A percentile compares a stretch with the other conserved stretches of the same genome.
These are phyloP conservation scores for Phascolomyces articulosus DNA, from an alignment of 371 early-diverging fungal species.

Conservation along the genomic window DNA sequence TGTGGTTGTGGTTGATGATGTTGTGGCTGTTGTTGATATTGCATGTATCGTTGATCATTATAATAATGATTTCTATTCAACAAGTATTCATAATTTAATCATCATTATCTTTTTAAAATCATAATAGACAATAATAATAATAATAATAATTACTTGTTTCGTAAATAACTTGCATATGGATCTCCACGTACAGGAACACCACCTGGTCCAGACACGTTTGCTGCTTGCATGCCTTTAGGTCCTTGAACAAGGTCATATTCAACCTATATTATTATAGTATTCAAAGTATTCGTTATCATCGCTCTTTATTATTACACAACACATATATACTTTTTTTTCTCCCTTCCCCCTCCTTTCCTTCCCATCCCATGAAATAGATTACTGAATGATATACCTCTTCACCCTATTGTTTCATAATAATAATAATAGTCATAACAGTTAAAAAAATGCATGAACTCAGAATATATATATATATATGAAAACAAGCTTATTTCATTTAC, in stretches of 20 bases:
- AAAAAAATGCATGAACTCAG: background rate
- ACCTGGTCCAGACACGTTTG: constrained; percentile 80
- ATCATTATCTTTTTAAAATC: background rate
- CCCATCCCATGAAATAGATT: too few species aligned
- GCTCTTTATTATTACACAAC: too few species aligned
- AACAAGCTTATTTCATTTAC: constrained; percentile 34
- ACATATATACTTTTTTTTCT: too few species aligned
- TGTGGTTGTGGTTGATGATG: background rate
- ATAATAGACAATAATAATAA: too few species aligned
- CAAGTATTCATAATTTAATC: background rate
- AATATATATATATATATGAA: background rate
- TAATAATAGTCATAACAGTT: background rate
- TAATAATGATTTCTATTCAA: background rate
- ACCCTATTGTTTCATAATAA: constrained; percentile 30
- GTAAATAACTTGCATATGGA: constrained; percentile 29
- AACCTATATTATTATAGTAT: constrained; percentile 42
- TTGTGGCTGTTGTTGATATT: background rate
- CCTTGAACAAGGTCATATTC: constrained; percentile 84
- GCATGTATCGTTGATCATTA: constrained; percentile 2
- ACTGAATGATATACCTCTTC: constrained; percentile 35
- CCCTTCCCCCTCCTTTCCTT: too few species aligned
- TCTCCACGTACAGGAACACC: constrained; percentile 79
- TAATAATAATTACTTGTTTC: constrained; percentile 2
- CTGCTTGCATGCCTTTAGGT: constrained; percentile 85
- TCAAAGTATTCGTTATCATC: background rate